Evolutionary conservation across 2,329 filamentous ascomycete species (phyloP).

Genomic region (Exophiala sp.): DNA sequence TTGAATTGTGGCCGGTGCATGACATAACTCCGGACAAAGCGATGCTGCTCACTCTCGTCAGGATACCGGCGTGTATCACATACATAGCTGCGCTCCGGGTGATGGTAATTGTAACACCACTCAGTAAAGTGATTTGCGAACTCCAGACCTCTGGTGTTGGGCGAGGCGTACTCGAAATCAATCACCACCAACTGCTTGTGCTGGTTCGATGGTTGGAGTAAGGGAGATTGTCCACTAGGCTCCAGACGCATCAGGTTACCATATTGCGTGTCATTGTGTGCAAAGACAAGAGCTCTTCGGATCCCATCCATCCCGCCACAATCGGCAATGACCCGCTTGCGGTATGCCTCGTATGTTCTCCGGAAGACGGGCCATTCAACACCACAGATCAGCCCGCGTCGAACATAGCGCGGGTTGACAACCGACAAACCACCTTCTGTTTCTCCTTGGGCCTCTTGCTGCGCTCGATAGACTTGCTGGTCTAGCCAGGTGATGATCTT

Average conservation of each 20-base stretch:
- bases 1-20: constrained; percentile 67
- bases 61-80: constrained; percentile 71
- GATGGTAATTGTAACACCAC: constrained; percentile 97
- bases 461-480: constrained; percentile 51
- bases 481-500: constrained; percentile 50
- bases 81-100: constrained; percentile 54
- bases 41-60: constrained; percentile 62
- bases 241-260: constrained; percentile 87
- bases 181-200: constrained; percentile 97
- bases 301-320: constrained; percentile 64
- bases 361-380: constrained; percentile 76
- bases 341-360: constrained; percentile 68
- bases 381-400: constrained; percentile 70
- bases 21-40: constrained; percentile 74
- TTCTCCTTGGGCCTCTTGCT: constrained; percentile 39
- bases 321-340: constrained; percentile 62
- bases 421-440: constrained; percentile 14
- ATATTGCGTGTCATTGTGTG: constrained; percentile 99
- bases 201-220: constrained; percentile 81
- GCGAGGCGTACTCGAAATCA: constrained; percentile 94
- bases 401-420: constrained; percentile 19
- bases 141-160: constrained; percentile 78
- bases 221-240: constrained; percentile 66
- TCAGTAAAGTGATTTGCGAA: constrained; percentile 98
- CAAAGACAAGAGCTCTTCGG: constrained; percentile 75